phyloP scores from a whole-genome alignment of 345 rosid genomes.

The Boechera stricta region DNA sequence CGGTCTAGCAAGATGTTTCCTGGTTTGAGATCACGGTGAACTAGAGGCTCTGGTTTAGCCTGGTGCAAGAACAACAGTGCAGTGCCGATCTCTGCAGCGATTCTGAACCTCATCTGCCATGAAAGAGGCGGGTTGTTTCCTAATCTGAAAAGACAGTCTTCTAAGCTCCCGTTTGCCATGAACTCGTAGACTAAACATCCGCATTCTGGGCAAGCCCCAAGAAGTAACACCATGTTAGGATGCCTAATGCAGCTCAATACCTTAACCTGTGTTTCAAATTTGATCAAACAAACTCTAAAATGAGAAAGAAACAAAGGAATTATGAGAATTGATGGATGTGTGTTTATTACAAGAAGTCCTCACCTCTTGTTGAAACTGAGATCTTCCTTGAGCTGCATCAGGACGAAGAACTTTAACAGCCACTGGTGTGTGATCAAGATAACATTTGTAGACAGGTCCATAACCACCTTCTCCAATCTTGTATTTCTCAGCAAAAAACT shows the following conservation, averaged over 20 bases:
- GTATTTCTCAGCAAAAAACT: conserved; percentile 61
- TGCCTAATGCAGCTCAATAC: conserved; percentile 89
- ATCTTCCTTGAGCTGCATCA: conserved; percentile 95
- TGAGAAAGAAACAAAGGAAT: background rate
- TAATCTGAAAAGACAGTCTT: conserved; percentile 70
- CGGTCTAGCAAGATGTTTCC: conserved; percentile 86
- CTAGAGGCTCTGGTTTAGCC: conserved; percentile 87
- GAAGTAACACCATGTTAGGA: conserved; percentile 90
- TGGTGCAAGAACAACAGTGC: conserved; percentile 86
- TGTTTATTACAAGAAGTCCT: background rate
- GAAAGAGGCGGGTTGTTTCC: conserved; percentile 68
- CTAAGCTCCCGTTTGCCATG: conserved; percentile 94
- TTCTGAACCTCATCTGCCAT: conserved; percentile 78
- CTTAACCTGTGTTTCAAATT: conserved; percentile 60
- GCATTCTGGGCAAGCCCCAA: conserved; percentile 89
- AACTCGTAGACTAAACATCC: conserved; percentile 90
- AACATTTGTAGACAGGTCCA: conserved; percentile 85
- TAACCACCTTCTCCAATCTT: conserved; percentile 99
- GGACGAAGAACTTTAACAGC: conserved; percentile 93
- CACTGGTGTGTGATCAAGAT: conserved; percentile 84
- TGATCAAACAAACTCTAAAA: background rate
- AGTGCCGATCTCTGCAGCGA: conserved; percentile 87
- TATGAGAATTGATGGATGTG: background rate
- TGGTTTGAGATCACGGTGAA: conserved; percentile 92
- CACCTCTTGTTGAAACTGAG: conserved; percentile 96